Conservation (phyloP, 768 basidiomycete species). For the Leccinum variicolor region DNA sequence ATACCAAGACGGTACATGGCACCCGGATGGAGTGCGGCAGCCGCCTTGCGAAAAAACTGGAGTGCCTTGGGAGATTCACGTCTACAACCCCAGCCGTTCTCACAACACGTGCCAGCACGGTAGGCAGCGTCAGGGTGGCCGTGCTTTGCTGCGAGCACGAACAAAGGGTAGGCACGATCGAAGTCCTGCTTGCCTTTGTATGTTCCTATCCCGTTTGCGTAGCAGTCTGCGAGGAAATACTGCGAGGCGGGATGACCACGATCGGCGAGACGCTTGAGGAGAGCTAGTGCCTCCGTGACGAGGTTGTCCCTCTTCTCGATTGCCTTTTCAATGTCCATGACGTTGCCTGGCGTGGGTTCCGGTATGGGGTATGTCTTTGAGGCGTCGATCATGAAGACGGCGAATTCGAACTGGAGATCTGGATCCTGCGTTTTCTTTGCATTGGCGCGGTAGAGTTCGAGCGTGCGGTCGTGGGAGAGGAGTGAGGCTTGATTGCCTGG, state of each 20-base stretch:
- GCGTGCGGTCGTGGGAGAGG: conserved; percentile 91
- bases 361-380: conserved; percentile 87
- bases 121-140: conserved; percentile 95
- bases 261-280: conserved; percentile 91
- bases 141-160: conserved; percentile 95
- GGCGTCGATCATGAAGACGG: conserved; percentile 98
- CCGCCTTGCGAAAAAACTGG: conserved; percentile 92
- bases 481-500: conserved; percentile 92
- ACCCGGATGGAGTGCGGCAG: conserved; percentile 85
- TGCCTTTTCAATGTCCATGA: conserved; percentile 78
- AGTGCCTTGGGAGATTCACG: conserved; percentile 89
- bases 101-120: conserved; percentile 95
- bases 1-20: conserved; percentile 97
- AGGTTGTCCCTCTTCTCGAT: conserved; percentile 83
- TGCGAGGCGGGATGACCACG: conserved; percentile 92
- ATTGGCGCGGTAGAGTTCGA: conserved; percentile 95
- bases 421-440: conserved; percentile 99
- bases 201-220: conserved; percentile 96
- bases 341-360: conserved; percentile 61
- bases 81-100: conserved; percentile 98
- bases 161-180: conserved; percentile 94
- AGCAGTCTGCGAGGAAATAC: conserved; percentile 98
- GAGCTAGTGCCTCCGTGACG: conserved; percentile 78
- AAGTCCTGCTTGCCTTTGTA: conserved; percentile 90
- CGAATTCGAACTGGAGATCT: conserved; percentile 96